These are phyloP conservation scores for Chaetomiaceae sp. DNA, from an alignment of 2,329 filamentous ascomycete species.

Conservation along the genomic window DNA sequence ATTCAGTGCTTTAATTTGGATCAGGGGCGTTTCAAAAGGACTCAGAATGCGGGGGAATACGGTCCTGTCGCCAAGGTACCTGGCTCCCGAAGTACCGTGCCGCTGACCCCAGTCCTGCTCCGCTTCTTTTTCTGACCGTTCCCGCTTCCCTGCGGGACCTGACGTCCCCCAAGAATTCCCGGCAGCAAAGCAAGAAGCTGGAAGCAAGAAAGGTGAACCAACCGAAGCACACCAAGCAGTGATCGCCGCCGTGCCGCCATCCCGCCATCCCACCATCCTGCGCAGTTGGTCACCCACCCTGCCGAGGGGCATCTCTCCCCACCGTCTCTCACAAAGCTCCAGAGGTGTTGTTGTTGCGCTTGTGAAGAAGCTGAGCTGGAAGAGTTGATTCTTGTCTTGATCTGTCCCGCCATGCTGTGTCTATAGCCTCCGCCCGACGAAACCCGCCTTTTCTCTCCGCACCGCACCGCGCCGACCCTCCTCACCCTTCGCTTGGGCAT, in stretches of 20 bases:
- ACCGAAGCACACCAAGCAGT: constrained; percentile 4
- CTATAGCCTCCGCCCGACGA: neutral
- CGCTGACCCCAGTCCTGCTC: neutral
- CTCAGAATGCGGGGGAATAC: neutral
- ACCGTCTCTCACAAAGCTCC: neutral
- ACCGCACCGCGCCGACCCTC: neutral
- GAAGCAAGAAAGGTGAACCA: constrained; percentile 14
- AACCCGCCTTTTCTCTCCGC: constrained; percentile 2
- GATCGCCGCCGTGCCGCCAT: constrained; percentile 13
- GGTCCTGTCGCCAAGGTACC: neutral
- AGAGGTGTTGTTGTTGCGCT: constrained; percentile 3
- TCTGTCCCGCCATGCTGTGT: constrained; percentile 6
- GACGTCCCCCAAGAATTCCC: constrained; percentile 17
- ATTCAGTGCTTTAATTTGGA: too few species aligned
- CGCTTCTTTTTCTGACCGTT: constrained; percentile 10
- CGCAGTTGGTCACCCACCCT: constrained; percentile 16
- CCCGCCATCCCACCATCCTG: neutral
- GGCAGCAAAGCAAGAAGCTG: constrained; percentile 11
- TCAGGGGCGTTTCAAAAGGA: neutral
- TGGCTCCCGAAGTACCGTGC: neutral
- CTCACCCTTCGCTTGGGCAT: neutral
- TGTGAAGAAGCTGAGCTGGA: neutral
- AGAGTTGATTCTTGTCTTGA: neutral
- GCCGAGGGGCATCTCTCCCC: neutral
- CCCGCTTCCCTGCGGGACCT: constrained; percentile 4